Percentiles rank a stretch among this genome's conserved stretches.
Evolutionary conservation across 495 filamentous ascomycete species (phyloP).

Genomic region (Lepidopterella palustris): DNA sequence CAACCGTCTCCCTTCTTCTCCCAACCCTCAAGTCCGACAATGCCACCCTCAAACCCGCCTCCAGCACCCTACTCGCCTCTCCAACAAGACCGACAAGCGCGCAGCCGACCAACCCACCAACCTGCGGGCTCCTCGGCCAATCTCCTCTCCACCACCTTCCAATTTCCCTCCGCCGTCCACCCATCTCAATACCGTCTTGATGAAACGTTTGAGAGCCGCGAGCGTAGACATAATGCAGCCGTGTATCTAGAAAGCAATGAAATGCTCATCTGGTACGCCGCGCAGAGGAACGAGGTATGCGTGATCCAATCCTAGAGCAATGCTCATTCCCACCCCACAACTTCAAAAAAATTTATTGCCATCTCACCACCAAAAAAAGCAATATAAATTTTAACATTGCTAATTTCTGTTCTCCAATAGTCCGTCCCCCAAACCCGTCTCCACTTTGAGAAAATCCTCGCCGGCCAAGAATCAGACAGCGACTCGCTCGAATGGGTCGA

Average conservation of each 20-base stretch:
- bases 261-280: constrained; percentile 27
- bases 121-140: neutral
- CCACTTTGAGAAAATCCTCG: constrained; percentile 29
- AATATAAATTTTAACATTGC: too few relatives aligned
- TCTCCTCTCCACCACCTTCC: neutral
- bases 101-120: constrained; percentile 10
- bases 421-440: constrained; percentile 35
- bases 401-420: too few relatives aligned
- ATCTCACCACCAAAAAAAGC: too few relatives aligned
- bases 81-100: constrained; percentile 22
- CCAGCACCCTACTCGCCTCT: constrained; percentile 10
- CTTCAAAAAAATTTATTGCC: too few relatives aligned
- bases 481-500: constrained; percentile 2
- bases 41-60: too few relatives aligned
- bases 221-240: constrained; percentile 21
- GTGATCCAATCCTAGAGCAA: neutral
- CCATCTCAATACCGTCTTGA: neutral
- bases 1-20: too few relatives aligned
- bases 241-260: constrained; percentile 26
- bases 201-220: constrained; percentile 24
- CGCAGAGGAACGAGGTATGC: constrained; percentile 27
- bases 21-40: too few relatives aligned
- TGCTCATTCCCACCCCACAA: too few relatives aligned
- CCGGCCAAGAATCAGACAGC: constrained; percentile 22
- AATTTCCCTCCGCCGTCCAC: neutral